A percentile compares a stretch with the other conserved stretches of the same genome.
phyloP scores from a whole-genome alignment of 1,284 basidiomycete genomes.

The Wallemia mellicola region DNA sequence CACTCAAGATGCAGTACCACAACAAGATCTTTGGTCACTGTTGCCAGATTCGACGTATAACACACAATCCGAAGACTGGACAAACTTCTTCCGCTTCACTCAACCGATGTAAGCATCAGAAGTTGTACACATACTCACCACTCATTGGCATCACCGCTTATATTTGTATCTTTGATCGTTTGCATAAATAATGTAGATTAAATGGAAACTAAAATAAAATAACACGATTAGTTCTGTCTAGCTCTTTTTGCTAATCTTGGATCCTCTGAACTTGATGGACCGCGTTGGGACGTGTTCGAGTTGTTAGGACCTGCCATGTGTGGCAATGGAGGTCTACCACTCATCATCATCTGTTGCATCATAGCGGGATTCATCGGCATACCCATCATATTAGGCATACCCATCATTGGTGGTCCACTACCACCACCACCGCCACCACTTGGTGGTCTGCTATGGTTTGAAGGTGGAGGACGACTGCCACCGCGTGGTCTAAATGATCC shows the following conservation, averaged over 20 bases:
- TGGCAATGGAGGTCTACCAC: not conserved
- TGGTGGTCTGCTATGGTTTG: not conserved
- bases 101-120: not conserved
- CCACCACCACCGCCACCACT: too few species aligned
- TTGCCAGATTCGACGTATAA: not conserved
- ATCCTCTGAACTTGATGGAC: not conserved
- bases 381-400: not conserved
- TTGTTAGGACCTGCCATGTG: too few species aligned
- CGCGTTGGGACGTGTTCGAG: too few species aligned
- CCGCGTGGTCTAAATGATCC: not conserved
- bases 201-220: too few species aligned
- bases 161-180: too few species aligned
- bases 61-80: not conserved
- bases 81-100: not conserved
- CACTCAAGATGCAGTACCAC: not conserved
- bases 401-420: too few species aligned
- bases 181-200: too few species aligned
- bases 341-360: slow-evolving; percentile 1
- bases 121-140: too few species aligned
- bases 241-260: not conserved
- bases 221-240: not conserved
- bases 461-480: not conserved
- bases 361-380: not conserved
- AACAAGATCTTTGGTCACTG: not conserved
- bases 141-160: too few species aligned